phyloP scores from a whole-genome alignment of 2,329 filamentous ascomycete species.

The Diplodia scrobiculata region DNA sequence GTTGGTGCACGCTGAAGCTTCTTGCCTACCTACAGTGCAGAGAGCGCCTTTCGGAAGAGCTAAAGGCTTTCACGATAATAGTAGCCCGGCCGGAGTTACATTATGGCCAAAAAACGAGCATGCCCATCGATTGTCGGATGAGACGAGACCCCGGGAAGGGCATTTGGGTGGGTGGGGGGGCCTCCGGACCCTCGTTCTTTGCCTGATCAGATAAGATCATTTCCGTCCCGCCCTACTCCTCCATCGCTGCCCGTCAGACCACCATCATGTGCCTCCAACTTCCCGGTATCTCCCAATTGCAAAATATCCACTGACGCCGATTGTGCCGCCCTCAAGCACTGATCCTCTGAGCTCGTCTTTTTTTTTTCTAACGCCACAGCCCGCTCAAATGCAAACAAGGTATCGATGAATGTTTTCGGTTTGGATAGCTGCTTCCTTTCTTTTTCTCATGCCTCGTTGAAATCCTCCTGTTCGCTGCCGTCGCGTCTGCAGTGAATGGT shows the following conservation, averaged over 20 bases:
- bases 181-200: not conserved
- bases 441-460: constrained; percentile 6
- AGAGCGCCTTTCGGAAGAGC: not conserved
- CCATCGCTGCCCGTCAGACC: not conserved
- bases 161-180: not conserved
- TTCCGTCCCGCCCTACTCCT: not conserved
- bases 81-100: not conserved
- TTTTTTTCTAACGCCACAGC: constrained; percentile 16
- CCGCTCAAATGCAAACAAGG: constrained; percentile 29
- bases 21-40: not conserved
- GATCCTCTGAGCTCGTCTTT: not conserved
- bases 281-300: not conserved
- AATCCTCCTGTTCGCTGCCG: constrained; percentile 44
- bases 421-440: not conserved
- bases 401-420: not conserved
- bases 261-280: not conserved
- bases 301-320: constrained; percentile 9
- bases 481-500: constrained; percentile 34
- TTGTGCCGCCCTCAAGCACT: constrained; percentile 4
- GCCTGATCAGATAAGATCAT: constrained; percentile 18
- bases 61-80: not conserved
- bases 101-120: not conserved
- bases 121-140: not conserved
- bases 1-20: not conserved
- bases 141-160: not conserved